These are phyloP conservation scores for Fusarium domesticum DNA, from an alignment of 2,329 filamentous ascomycete species.

Conservation along the genomic window DNA sequence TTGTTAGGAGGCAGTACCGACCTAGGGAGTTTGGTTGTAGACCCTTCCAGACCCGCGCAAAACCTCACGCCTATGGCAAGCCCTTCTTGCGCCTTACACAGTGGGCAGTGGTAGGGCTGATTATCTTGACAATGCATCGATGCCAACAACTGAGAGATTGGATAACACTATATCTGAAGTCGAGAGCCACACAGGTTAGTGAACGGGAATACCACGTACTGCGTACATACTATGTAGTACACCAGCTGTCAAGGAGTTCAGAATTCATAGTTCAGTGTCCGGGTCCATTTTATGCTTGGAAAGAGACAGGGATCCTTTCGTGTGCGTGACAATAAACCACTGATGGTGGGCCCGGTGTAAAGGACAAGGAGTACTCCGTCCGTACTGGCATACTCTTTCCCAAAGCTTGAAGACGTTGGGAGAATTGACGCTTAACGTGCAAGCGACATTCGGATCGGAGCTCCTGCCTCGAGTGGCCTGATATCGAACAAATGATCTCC, in stretches of 20 bases:
- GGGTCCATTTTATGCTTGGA: slow-evolving; percentile 15
- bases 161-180: too few species aligned
- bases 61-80: too few species aligned
- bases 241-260: too few species aligned
- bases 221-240: slow-evolving; percentile 2
- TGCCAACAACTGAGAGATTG: too few species aligned
- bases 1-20: too few species aligned
- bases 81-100: too few species aligned
- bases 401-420: slow-evolving; percentile 12
- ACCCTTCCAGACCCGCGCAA: too few species aligned
- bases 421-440: slow-evolving; percentile 28
- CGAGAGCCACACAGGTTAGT: too few species aligned
- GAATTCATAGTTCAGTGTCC: slow-evolving; percentile 8
- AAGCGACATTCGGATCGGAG: slow-evolving; percentile 22
- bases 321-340: slow-evolving; percentile 19
- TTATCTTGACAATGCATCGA: too few species aligned
- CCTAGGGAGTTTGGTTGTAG: too few species aligned
- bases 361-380: slow-evolving; percentile 24
- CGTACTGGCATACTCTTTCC: slow-evolving; percentile 13
- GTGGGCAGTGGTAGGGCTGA: too few species aligned
- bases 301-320: slow-evolving; percentile 16
- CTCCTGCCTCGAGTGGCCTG: slow-evolving; percentile 23
- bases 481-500: slow-evolving; percentile 13
- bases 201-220: slow-evolving; percentile 9
- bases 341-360: slow-evolving; percentile 16